Evolutionary conservation across 2,329 filamentous ascomycete species (phyloP), one percentile per base, ranked within the genome.

Genomic region (Colletotrichum sp.): DNA sequence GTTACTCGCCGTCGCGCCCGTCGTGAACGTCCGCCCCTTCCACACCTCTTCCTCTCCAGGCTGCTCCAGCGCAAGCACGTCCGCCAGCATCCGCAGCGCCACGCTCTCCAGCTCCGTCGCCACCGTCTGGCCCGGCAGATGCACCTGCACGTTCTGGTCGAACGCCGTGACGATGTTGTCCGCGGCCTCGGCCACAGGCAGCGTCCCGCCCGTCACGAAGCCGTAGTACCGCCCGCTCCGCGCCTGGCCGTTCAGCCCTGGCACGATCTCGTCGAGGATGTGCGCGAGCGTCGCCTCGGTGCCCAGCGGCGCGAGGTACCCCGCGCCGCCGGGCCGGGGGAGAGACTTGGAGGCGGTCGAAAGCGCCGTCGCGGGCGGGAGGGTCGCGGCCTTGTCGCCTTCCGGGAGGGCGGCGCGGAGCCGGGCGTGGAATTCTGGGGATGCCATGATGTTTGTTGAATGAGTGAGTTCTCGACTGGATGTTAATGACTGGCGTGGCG

Each of bases 81-180:
- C 89, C 64, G 92, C 87, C 6, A 98, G 85, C 87, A 98, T 91
- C 21, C 87, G 85, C 68, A 98, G 85, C 0, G 96, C 92, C 16
- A 89, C 88, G 77, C 93, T 92, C 83, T 98, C 96, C 12, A 98
- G 90, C 28, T 92, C 90, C 0, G 95, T 98, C 24, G 92, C 90
- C 34, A 96, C 89, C 0, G 92, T 94, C 83, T 98, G 94, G 24
- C 88, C 87, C 0, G 95, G 93, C 2, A 98, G 87, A 83, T 98
- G 96, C 1, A 98, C 95, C 74, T 93, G 90, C 6, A 96, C 93
- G 83, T 96, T 98, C 82, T 98, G 95, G 82, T 98, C 96, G 76
- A 93, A 90, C 10, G 91, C 90, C 7, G 93, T 93, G 76, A 96
- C 95, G n/a, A 98, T 85, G 78, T 95, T 94, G 83, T 98, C 96